Evolutionary conservation across 2,329 filamentous ascomycete species (phyloP).

Genomic region (Periconia sp.): DNA sequence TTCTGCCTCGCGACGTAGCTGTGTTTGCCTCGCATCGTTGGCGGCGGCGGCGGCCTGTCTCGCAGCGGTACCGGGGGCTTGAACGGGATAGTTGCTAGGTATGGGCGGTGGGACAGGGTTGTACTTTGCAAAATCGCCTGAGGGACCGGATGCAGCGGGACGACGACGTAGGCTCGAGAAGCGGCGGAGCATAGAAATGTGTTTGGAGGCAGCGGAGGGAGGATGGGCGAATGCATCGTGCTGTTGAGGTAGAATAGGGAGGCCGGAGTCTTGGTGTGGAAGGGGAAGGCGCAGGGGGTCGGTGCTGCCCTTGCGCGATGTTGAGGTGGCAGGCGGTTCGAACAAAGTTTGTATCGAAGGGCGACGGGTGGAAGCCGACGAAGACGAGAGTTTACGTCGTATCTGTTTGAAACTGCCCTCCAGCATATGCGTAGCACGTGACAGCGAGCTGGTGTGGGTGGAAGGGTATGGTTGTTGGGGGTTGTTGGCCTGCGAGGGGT

Average conservation of each 20-base stretch:
- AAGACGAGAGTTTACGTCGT: constrained; percentile 36
- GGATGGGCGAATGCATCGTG: constrained; percentile 14
- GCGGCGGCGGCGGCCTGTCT: constrained; percentile 39
- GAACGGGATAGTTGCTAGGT: constrained; percentile 20
- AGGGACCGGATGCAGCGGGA: constrained; percentile 30
- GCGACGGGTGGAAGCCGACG: constrained; percentile 31
- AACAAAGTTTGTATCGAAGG: constrained; percentile 32
- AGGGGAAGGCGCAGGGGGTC: constrained; percentile 28
- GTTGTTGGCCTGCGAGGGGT: constrained; percentile 9
- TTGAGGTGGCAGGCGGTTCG: constrained; percentile 19
- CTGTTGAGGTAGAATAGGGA: constrained; percentile 11
- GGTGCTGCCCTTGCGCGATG: constrained; percentile 18
- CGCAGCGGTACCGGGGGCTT: constrained; percentile 32
- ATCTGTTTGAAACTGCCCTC: constrained; percentile 35
- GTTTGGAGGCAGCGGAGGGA: constrained; percentile 15
- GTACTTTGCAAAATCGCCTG: constrained; percentile 25
- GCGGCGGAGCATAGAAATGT: constrained; percentile 28
- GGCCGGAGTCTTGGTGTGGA: constrained; percentile 38
- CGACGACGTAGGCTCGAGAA: constrained; percentile 36
- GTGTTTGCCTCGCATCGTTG: constrained; percentile 33
- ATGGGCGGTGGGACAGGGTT: constrained; percentile 27
- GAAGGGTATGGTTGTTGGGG: background rate
- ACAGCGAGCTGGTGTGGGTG: constrained; percentile 23
- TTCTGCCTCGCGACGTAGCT: constrained; percentile 34
- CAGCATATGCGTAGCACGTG: constrained; percentile 31